Base-by-base conservation (phyloP, 257 asterid species). In the Ilex asprella region DNA sequence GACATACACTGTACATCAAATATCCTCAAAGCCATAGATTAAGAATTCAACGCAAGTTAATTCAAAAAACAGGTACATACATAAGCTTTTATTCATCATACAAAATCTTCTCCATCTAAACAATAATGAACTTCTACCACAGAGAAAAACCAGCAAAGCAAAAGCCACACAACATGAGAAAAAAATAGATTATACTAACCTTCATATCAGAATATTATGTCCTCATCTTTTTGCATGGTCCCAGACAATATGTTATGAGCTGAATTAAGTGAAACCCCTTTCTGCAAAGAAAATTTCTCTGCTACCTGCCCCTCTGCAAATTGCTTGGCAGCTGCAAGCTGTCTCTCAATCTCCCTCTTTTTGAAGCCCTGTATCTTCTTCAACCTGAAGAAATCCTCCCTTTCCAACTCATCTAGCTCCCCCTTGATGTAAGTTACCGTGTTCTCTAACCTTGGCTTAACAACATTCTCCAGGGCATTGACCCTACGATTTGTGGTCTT, bases 401-500 rank as follows among this genome's bases (percentile, higher is more conserved):
- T 72, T 60, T 79, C 84, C 64, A 79, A 49, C 21, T 79, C 84
- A 72, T 79, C 84, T 31, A 79, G 76, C 29, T 79, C 84, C 47
- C 70, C 84, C 72, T 79, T 79, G 44, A 79, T 79, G 74, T 79
- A 79, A 53, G n/a, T 62, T 44, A 79, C 68, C 16, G 84, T 79
- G 65, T 79, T 79, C 73, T 79, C 84, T 53, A 79, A 54, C 63
- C 81, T 75, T 47, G 84, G 84, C 62, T 75, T 79, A 58, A 79
- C 84, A 10, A 75, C 84, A 61, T 57, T 79, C 68, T 79, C 84
- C 61, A 79, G 73, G 13, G 84, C 84, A 55, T 79, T 79, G 60
- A 79, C 84, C 73, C 84, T 79, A 41, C 84, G 84, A 11, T 75
- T 79, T 55, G 84, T 79, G 41, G 81, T 79, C 75, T 79, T 79